Evolutionary conservation across 2,329 filamentous ascomycete species (phyloP).

Genomic region (Blumeria hordei): DNA sequence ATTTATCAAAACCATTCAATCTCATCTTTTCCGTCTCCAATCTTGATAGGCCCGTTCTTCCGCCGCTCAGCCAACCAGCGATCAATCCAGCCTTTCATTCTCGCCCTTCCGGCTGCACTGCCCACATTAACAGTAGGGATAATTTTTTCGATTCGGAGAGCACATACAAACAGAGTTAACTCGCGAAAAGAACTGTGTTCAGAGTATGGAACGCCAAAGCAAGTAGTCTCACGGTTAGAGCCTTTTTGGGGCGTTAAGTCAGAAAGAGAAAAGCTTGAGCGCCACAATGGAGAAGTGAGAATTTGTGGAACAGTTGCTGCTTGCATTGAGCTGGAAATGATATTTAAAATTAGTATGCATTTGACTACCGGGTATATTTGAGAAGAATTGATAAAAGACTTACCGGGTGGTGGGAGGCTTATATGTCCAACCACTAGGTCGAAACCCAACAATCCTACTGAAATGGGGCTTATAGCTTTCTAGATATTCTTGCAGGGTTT

Average conservation of each 20-base stretch:
- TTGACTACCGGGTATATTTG: neutral
- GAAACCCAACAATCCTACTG: constrained; percentile 66
- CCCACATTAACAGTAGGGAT: constrained; percentile 80
- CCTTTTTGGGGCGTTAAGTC: constrained; percentile 67
- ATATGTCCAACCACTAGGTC: constrained; percentile 89
- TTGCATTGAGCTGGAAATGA: constrained; percentile 22
- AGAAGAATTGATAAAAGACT: constrained; percentile 6
- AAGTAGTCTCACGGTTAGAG: constrained; percentile 58
- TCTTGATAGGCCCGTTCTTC: constrained; percentile 25
- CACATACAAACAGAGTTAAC: constrained; percentile 78
- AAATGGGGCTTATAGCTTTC: constrained; percentile 60
- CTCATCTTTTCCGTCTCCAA: constrained; percentile 11
- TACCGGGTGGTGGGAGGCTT: constrained; percentile 39
- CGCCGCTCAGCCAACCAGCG: constrained; percentile 34
- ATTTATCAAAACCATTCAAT: constrained; percentile 15
- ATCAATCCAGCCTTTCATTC: constrained; percentile 42
- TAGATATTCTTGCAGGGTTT: constrained; percentile 78
- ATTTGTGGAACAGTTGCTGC: constrained; percentile 39
- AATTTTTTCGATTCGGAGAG: constrained; percentile 64
- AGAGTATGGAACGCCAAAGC: constrained; percentile 84
- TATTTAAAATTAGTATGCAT: neutral
- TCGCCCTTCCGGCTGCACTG: constrained; percentile 28
- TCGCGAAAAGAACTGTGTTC: constrained; percentile 93
- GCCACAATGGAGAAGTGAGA: constrained; percentile 40
- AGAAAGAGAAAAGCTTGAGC: constrained; percentile 40